These are phyloP conservation scores for Colletotrichum lini DNA, from an alignment of 2,329 filamentous ascomycete genomes.

Conservation along the genomic window DNA sequence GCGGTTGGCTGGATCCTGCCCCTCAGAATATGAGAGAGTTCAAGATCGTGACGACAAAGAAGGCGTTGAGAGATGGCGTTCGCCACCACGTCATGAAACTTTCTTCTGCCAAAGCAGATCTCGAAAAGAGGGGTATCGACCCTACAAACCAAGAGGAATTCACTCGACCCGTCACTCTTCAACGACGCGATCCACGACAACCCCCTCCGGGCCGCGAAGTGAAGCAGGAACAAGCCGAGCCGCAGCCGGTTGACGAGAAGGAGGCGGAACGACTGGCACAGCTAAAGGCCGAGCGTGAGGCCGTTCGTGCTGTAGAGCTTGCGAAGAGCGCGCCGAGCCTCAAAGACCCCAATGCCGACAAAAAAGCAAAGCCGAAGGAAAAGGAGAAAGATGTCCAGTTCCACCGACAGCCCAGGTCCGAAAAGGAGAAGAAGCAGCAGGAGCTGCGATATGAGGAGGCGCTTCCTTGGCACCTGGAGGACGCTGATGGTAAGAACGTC, in stretches of 20 bases:
- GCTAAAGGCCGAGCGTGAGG: constrained; percentile 82
- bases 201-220: constrained; percentile 74
- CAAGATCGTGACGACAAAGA: constrained; percentile 84
- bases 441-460: constrained; percentile 93
- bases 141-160: constrained; percentile 82
- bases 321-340: constrained; percentile 92
- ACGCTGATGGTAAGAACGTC: constrained; percentile 94
- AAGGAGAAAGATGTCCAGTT: constrained; percentile 89
- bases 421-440: constrained; percentile 83
- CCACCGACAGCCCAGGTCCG: constrained; percentile 82
- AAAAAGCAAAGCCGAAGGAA: constrained; percentile 77
- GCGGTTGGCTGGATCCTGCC: constrained; percentile 71
- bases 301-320: constrained; percentile 87
- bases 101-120: constrained; percentile 65
- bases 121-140: constrained; percentile 74
- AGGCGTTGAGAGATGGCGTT: constrained; percentile 81
- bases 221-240: constrained; percentile 69
- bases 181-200: constrained; percentile 87
- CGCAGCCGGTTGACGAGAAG: constrained; percentile 65
- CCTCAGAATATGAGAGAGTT: constrained; percentile 61
- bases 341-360: constrained; percentile 66
- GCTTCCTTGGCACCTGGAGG: constrained; percentile 95
- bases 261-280: constrained; percentile 78
- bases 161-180: constrained; percentile 87
- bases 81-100: constrained; percentile 92